Conservation (phyloP, 1,139 yeast genomes). For the Suhomyces anneliseae region DNA sequence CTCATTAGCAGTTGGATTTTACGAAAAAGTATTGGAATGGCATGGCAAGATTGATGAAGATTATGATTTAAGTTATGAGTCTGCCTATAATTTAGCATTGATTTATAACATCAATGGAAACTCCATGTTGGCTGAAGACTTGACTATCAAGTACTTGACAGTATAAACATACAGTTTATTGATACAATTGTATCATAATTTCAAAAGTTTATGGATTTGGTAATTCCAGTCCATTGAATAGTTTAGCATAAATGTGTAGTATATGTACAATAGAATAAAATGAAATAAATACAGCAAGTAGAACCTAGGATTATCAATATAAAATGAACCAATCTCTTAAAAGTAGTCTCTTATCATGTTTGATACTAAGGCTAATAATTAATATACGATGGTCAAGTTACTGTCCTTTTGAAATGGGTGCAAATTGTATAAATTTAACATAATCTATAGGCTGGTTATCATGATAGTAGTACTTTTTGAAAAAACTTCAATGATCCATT, state of each 20-base stretch:
- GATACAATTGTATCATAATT: no score
- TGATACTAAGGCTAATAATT: no score
- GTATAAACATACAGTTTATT: slow-evolving; percentile 16
- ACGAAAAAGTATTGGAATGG: slow-evolving; percentile 58
- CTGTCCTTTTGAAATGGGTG: not conserved
- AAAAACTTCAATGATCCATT: no score
- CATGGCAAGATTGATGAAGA: slow-evolving; percentile 28
- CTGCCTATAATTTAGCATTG: slow-evolving; percentile 80
- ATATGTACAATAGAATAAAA: not conserved
- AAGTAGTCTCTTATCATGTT: no score
- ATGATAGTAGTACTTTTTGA: no score
- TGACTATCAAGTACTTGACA: slow-evolving; percentile 64
- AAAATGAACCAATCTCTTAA: no score
- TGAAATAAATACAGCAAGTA: no score
- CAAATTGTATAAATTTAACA: not conserved
- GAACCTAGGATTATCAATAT: no score
- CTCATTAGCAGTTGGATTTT: slow-evolving; percentile 69
- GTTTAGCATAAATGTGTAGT: not conserved
- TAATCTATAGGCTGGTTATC: no score
- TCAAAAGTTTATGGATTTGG: no score
- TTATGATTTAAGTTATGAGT: slow-evolving; percentile 66
- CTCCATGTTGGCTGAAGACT: slow-evolving; percentile 54
- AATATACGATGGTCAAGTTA: no score
- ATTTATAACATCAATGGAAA: slow-evolving; percentile 81
- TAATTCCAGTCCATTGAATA: no score